Conservation (phyloP, 129 eudicot genomes). For the Arctium lappa region DNA sequence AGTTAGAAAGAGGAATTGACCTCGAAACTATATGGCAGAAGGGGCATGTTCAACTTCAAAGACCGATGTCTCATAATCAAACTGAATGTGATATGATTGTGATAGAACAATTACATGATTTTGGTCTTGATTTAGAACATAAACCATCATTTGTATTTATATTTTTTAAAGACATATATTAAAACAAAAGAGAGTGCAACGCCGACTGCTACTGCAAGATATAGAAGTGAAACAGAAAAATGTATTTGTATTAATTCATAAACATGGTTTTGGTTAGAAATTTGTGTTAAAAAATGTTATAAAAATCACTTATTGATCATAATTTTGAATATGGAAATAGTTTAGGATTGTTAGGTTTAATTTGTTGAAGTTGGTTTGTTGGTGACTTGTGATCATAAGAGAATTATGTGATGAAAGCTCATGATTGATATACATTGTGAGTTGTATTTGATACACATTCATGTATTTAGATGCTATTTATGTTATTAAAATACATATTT, state of each 20-base stretch:
- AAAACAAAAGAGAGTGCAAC: too few relatives aligned
- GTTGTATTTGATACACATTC: constrained; percentile 19
- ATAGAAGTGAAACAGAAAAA: too few relatives aligned
- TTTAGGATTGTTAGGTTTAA: constrained; percentile 13
- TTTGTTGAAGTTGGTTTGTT: constrained; percentile 22
- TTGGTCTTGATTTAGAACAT: not conserved
- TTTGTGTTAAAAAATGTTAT: not conserved
- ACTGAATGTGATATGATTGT: not conserved
- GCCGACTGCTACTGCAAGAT: too few relatives aligned
- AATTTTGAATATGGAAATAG: not conserved
- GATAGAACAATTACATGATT: not conserved
- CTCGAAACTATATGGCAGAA: too few relatives aligned
- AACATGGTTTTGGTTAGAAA: too few relatives aligned
- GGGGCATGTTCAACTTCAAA: too few relatives aligned
- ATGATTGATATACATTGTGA: constrained; percentile 17
- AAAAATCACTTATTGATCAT: not conserved
- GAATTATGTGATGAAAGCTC: constrained; percentile 18
- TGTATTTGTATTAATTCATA: too few relatives aligned
- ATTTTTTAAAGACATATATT: too few relatives aligned
- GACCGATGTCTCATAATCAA: too few relatives aligned
- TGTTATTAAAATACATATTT: not conserved
- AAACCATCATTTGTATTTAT: not conserved
- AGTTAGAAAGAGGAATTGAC: too few relatives aligned
- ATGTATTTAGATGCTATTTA: constrained; percentile 6
- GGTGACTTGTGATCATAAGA: constrained; percentile 12